Conservation (phyloP, 2,329 filamentous ascomycete species). For the Parastagonospora avenae region DNA sequence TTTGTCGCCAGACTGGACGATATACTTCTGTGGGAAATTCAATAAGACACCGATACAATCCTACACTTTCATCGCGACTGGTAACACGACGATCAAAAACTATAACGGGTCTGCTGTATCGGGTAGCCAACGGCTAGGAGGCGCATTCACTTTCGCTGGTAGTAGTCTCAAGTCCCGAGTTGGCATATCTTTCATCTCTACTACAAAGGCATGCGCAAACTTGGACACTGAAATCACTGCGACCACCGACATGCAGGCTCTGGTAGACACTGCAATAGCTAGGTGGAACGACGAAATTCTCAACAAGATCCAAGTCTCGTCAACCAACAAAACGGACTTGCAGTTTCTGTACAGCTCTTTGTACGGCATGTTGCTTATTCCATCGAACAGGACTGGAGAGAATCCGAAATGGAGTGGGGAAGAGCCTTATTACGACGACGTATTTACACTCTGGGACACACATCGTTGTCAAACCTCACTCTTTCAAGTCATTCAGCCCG, state of each 20-base stretch:
- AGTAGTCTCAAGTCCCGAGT: conserved; percentile 61
- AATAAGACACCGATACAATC: conserved; percentile 43
- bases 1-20: conserved; percentile 63
- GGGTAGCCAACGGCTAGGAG: conserved; percentile 42
- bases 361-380: conserved; percentile 72
- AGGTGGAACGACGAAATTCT: conserved; percentile 68
- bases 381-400: conserved; percentile 72
- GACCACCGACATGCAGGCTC: conserved; percentile 49
- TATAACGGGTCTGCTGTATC: conserved; percentile 26
- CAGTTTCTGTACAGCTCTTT: conserved; percentile 69
- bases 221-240: conserved; percentile 62
- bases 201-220: conserved; percentile 63
- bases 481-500: conserved; percentile 68
- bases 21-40: conserved; percentile 69
- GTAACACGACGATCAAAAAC: conserved; percentile 23
- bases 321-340: conserved; percentile 61
- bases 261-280: conserved; percentile 56
- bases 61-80: conserved; percentile 39
- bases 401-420: conserved; percentile 68
- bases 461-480: conserved; percentile 70
- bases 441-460: conserved; percentile 70
- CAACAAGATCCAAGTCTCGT: conserved; percentile 66
- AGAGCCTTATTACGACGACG: conserved; percentile 74
- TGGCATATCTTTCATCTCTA: conserved; percentile 71
- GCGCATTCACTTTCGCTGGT: conserved; percentile 61